Conservation (phyloP, 331 rosid species). For the Rosa hybrid region DNA sequence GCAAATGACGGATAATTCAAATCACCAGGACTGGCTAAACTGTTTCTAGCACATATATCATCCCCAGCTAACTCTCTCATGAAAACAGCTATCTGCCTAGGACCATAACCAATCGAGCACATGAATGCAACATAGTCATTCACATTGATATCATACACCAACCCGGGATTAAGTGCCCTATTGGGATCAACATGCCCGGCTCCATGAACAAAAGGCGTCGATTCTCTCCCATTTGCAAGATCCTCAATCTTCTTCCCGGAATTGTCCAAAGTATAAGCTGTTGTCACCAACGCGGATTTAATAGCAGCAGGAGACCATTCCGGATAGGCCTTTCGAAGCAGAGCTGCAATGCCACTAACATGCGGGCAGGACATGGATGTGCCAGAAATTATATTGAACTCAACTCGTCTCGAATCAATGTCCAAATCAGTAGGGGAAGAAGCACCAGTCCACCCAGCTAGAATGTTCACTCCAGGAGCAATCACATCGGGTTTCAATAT, state of each 20-base stretch:
- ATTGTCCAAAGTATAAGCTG: constrained; percentile 66
- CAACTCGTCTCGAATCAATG: constrained; percentile 80
- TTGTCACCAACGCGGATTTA: constrained; percentile 81
- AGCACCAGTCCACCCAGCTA: constrained; percentile 86
- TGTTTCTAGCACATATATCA: constrained; percentile 41
- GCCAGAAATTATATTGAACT: constrained; percentile 86
- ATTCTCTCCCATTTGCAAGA: constrained; percentile 65
- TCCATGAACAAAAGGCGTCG: constrained; percentile 76
- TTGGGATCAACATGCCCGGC: constrained; percentile 97
- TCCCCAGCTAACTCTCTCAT: constrained; percentile 41
- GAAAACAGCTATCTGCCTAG: constrained; percentile 53
- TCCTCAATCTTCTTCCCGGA: constrained; percentile 62
- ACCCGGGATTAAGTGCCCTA: constrained; percentile 76
- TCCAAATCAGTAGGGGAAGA: constrained; percentile 71
- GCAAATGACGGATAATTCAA: constrained; percentile 89
- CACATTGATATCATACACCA: constrained; percentile 60
- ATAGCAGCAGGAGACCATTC: constrained; percentile 83
- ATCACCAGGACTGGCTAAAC: constrained; percentile 59
- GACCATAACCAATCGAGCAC: constrained; percentile 78
- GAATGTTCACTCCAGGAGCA: constrained; percentile 92
- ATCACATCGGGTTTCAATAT: constrained; percentile 90
- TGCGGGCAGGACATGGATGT: constrained; percentile 99
- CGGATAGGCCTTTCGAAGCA: constrained; percentile 74
- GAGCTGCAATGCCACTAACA: constrained; percentile 84
- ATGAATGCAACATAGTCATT: constrained; percentile 71